phyloP scores from a whole-genome alignment of 192 early-diverging fungal genomes.

The Linnemannia schmuckeri region DNA sequence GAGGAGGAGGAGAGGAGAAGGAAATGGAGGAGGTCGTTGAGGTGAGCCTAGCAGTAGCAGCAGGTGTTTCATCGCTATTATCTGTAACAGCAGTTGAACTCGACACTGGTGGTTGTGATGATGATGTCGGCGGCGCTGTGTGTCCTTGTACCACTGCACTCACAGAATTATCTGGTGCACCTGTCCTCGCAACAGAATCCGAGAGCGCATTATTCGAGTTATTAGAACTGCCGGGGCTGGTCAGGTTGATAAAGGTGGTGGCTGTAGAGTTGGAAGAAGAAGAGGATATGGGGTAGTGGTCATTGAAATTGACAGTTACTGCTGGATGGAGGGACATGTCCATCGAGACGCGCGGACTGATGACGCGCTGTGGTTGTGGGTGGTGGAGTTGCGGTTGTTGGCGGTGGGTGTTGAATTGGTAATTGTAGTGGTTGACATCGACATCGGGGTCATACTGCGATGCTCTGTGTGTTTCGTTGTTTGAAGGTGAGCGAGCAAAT shows the following conservation, averaged over 20 bases:
- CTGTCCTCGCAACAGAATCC: not conserved
- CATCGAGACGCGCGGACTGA: slow-evolving; percentile 13
- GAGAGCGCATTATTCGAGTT: not conserved
- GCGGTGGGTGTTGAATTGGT: slow-evolving; percentile 23
- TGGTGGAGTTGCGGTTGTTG: slow-evolving; percentile 13
- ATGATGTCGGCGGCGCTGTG: not conserved
- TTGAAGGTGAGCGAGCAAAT: not conserved
- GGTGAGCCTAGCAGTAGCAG: not conserved
- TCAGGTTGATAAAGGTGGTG: slow-evolving; percentile 26
- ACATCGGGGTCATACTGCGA: slow-evolving; percentile 35
- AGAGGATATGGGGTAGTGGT: slow-evolving; percentile 19
- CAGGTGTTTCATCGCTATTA: not conserved
- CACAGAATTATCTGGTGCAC: not conserved
- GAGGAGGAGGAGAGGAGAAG: not conserved
- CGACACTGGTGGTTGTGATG: not conserved
- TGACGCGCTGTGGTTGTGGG: slow-evolving; percentile 1
- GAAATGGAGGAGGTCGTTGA: not conserved
- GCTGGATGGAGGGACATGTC: not conserved
- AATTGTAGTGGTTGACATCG: slow-evolving; percentile 19
- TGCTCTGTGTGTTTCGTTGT: slow-evolving; percentile 13
- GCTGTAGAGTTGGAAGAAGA: slow-evolving; percentile 11
- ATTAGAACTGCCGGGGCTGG: not conserved
- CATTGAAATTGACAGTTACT: not conserved
- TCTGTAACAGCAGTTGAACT: not conserved
- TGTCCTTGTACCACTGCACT: not conserved